Percentiles rank a stretch among this genome's conserved stretches.
Conservation (phyloP, 148 eudicot genomes). For the Vaccinium darrowii region DNA sequence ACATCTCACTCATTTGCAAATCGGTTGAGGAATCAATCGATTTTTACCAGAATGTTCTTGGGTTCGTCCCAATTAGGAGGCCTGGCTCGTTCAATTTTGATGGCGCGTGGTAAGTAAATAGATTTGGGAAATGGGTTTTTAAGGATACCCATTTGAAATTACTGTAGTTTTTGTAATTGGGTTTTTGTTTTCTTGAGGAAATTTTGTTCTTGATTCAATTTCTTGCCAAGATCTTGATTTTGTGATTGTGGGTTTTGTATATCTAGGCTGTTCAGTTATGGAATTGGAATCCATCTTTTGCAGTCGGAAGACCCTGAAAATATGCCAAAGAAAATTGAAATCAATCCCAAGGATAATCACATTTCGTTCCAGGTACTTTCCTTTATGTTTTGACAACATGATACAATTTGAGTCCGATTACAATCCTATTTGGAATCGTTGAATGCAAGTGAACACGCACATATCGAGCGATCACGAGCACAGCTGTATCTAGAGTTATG, state of each 20-base stretch:
- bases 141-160: background rate
- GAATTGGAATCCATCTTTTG: constrained; percentile 84
- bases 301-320: constrained; percentile 68
- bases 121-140: background rate
- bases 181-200: background rate
- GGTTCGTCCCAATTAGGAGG: constrained; percentile 69
- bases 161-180: background rate
- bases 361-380: constrained; percentile 83
- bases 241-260: background rate
- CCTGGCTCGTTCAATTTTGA: constrained; percentile 83
- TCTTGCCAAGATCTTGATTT: background rate
- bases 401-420: too few species aligned
- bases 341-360: constrained; percentile 87
- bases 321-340: constrained; percentile 59
- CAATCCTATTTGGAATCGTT: too few species aligned
- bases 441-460: too few species aligned
- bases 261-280: constrained; percentile 66
- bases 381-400: background rate
- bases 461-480: too few species aligned
- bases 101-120: constrained; percentile 74
- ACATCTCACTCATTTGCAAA: constrained; percentile 71
- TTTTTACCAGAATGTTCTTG: constrained; percentile 76
- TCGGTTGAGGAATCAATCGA: constrained; percentile 74
- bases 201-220: background rate
- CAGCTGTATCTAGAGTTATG: too few species aligned